Evolutionary conservation across 2,329 filamentous ascomycete genomes (phyloP), one percentile per base, ranked within the genome.

Genomic region (Claviceps digitariae): DNA sequence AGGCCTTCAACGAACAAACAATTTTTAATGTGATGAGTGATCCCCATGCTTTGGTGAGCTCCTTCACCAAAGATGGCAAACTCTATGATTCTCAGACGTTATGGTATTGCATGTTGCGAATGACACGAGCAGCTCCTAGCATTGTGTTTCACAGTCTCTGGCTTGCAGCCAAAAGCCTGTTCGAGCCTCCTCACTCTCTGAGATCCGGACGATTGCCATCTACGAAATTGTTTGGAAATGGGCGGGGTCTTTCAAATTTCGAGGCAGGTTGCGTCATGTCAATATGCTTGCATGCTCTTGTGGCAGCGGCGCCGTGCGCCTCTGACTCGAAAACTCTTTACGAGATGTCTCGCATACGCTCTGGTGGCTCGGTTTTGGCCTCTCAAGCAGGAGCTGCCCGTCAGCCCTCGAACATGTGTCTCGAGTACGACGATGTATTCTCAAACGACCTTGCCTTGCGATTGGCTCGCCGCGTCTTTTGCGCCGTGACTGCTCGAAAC

Each of bases 81-180:
- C 63, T 81, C 1, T 73, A 79, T 52, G 79, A 84, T 62, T 82
- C 80, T 1, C 78, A 80, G 51, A 78, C 75, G 15, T 67, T 82
- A 1, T 84, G 77, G 79, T 83, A 81, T 61, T 79, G 76, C 60
- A 81, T 82, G 73, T 66, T 82, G 52, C 75, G 77, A 53, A 67
- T 84, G 64, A 81, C 76, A 5, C 72, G 78, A 49, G 73, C 75
- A 44, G 73, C 75, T 17, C 78, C 80, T 4, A 78, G 69, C 48
- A 63, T 84, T 21, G 79, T 84, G 2, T 76, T 83, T 51, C 77
- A 84, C 61, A 82, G 79, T 59, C 69, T 86, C 5, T 86, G 83
- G 83, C 70, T 79, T 57, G 78, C 79, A 6, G 72, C 81, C 1
- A 75, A 73, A 8, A 72, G 72, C 48, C 67, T 85, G 4, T 85